Evolutionary conservation across 1,284 basidiomycete species (phyloP).

Genomic region (Microbotryum silenes-acaulis): DNA sequence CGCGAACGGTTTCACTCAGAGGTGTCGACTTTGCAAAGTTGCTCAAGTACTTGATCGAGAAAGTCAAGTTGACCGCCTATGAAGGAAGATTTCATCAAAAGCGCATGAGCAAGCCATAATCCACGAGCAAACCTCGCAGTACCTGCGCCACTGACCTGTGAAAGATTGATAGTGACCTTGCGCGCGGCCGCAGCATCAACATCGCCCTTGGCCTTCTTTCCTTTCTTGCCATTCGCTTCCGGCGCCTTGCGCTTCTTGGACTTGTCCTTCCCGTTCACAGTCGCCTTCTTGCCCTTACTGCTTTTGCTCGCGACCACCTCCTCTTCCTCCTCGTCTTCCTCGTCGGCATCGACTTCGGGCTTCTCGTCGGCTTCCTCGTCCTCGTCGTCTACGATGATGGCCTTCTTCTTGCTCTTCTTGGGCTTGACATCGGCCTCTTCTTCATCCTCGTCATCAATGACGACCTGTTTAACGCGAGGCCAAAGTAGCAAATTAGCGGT

Average conservation of each 20-base stretch:
- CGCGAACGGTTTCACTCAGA: slow-evolving; percentile 59
- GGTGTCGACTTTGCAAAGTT: slow-evolving; percentile 92
- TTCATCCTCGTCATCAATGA: slow-evolving; percentile 38
- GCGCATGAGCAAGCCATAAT: neutral
- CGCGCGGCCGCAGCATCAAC: slow-evolving; percentile 41
- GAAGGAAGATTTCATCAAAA: slow-evolving; percentile 26
- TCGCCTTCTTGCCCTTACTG: slow-evolving; percentile 28
- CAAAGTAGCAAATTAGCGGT: neutral
- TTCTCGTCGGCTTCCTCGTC: slow-evolving; percentile 24
- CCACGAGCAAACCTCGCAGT: neutral
- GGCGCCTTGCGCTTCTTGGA: slow-evolving; percentile 17
- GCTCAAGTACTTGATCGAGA: slow-evolving; percentile 93
- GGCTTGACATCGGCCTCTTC: slow-evolving; percentile 44
- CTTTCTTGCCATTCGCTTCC: slow-evolving; percentile 37
- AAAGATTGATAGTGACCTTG: slow-evolving; percentile 70
- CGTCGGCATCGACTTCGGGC: slow-evolving; percentile 36
- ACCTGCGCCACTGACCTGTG: slow-evolving; percentile 38
- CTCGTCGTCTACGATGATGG: slow-evolving; percentile 10
- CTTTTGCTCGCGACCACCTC: slow-evolving; percentile 24
- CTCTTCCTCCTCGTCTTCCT: slow-evolving; percentile 30
- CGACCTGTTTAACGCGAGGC: slow-evolving; percentile 1
- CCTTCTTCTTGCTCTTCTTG: slow-evolving; percentile 42
- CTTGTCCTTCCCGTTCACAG: slow-evolving; percentile 14
- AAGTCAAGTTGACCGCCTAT: slow-evolving; percentile 84
- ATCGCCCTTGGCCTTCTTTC: slow-evolving; percentile 51